Percentiles rank a stretch among this genome's conserved stretches.
These are phyloP conservation scores for Solanum clarkiae DNA, from an alignment of 257 asterid species.

Conservation along the genomic window DNA sequence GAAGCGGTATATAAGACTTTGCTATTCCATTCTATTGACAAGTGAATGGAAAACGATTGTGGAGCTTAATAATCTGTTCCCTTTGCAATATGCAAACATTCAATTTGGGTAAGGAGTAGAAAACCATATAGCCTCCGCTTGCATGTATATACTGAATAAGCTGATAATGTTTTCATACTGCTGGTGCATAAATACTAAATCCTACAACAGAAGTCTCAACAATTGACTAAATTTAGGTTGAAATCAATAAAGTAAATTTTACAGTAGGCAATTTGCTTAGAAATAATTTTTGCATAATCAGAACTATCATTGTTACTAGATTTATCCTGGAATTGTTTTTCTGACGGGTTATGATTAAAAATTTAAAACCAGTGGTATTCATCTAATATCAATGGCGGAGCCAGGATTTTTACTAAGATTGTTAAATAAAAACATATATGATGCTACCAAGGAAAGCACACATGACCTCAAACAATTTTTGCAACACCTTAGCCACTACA, in stretches of 20 bases:
- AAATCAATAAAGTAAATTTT: background rate
- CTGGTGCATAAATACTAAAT: background rate
- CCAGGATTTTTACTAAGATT: too few species aligned
- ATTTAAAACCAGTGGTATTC: background rate
- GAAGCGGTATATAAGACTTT: background rate
- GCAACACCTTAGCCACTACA: too few species aligned
- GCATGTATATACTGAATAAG: background rate
- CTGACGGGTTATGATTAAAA: background rate
- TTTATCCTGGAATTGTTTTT: background rate
- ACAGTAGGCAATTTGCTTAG: background rate
- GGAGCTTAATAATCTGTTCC: background rate
- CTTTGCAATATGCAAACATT: background rate
- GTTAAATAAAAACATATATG: too few species aligned
- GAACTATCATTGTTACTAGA: background rate
- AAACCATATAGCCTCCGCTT: background rate
- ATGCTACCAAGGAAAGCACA: too few species aligned
- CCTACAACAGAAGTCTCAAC: background rate
- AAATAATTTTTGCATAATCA: background rate
- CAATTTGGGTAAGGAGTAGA: background rate
- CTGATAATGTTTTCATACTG: background rate
- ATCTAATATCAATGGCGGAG: background rate
- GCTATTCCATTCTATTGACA: background rate
- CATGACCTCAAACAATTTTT: too few species aligned
- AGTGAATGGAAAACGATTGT: background rate
- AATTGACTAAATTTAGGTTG: background rate